These are phyloP conservation scores for Yamadazyma olivae DNA, from an alignment of 805 yeast genomes.

Conservation along the genomic window DNA sequence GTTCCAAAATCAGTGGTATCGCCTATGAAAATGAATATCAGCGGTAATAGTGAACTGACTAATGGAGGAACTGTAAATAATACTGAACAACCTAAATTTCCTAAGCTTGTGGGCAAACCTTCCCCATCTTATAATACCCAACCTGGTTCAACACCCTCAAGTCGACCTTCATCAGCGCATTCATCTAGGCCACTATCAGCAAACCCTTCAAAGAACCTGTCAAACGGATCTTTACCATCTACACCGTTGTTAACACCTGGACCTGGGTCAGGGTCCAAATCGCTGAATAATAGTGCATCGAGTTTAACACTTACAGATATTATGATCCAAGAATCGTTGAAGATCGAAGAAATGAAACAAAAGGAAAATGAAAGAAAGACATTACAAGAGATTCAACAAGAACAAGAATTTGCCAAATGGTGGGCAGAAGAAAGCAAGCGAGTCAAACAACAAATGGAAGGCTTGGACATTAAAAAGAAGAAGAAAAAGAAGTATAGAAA, in stretches of 20 bases:
- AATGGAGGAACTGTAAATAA: too few species aligned
- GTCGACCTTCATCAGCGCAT: not conserved
- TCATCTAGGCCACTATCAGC: not conserved
- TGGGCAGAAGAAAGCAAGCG: slow-evolving; percentile 77
- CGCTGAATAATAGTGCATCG: not conserved
- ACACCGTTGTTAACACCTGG: not conserved
- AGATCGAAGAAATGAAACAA: slow-evolving; percentile 26
- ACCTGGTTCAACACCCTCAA: not conserved
- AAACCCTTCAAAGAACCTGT: not conserved
- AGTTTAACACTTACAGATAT: slow-evolving; percentile 34
- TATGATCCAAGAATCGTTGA: slow-evolving; percentile 45
- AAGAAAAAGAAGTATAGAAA: too few species aligned
- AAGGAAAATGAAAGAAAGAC: slow-evolving; percentile 37
- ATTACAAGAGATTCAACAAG: slow-evolving; percentile 71
- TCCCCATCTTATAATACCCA: not conserved
- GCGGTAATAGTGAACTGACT: not conserved
- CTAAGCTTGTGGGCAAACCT: not conserved
- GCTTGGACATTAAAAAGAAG: slow-evolving; percentile 5
- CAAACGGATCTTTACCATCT: not conserved
- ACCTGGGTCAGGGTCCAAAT: not conserved
- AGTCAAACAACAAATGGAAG: slow-evolving; percentile 46
- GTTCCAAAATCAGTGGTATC: not conserved
- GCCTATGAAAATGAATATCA: too few species aligned
- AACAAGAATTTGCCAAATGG: slow-evolving; percentile 84
- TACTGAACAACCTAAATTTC: too few species aligned